Evolutionary conservation across 2,329 filamentous ascomycete genomes (phyloP).

Genomic region (Phyllosticta citribraziliensis): DNA sequence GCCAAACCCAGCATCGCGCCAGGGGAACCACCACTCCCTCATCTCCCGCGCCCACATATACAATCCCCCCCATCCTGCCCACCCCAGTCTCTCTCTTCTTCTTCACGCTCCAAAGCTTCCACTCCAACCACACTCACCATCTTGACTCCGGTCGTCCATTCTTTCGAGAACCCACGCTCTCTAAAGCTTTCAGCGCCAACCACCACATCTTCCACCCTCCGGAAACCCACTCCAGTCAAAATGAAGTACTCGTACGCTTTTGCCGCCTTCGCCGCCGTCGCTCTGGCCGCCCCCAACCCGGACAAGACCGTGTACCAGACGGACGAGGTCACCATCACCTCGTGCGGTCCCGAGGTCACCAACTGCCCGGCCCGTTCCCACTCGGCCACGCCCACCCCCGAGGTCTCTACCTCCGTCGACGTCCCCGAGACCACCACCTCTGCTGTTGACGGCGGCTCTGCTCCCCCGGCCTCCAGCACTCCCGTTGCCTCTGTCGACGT

Average conservation of each 20-base stretch:
- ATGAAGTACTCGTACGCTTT: constrained; percentile 13
- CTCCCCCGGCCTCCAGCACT: constrained; percentile 41
- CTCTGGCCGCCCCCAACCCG: constrained; percentile 10
- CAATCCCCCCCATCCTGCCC: constrained; percentile 1
- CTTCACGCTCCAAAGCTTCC: constrained; percentile 9
- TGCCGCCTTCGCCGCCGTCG: constrained; percentile 11
- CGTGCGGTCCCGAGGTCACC: constrained; percentile 11
- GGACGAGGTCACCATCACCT: constrained; percentile 10
- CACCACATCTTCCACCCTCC: constrained; percentile 4
- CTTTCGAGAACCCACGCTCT: constrained; percentile 10
- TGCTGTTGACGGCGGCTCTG: not conserved
- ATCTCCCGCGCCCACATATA: constrained; percentile 11
- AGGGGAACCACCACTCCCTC: constrained; percentile 8
- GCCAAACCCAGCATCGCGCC: constrained; percentile 8
- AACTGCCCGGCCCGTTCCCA: constrained; percentile 13
- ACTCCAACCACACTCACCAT: constrained; percentile 9
- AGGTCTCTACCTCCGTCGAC: not conserved
- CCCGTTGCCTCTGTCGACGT: constrained; percentile 27
- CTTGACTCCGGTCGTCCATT: constrained; percentile 13
- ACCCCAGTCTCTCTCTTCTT: not conserved
- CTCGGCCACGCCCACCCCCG: constrained; percentile 3
- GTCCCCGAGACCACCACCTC: constrained; percentile 1
- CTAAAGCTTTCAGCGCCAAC: constrained; percentile 12
- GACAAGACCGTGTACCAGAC: constrained; percentile 11
- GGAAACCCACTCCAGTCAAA: constrained; percentile 11